Evolutionary conservation across 108 stramenopile species (phyloP).

Genomic region (Skeletonema menzelii): DNA sequence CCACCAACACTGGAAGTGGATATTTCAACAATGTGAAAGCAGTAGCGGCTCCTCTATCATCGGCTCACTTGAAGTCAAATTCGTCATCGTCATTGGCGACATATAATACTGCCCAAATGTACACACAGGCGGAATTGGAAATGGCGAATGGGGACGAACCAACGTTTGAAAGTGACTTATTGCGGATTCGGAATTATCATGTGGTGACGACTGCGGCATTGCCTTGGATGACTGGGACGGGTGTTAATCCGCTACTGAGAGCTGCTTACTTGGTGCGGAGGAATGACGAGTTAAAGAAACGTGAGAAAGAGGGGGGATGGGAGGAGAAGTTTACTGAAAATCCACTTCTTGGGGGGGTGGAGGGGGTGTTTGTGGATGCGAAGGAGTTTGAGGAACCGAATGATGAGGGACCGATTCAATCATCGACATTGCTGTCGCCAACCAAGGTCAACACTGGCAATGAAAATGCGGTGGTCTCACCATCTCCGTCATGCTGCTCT

Average conservation of each 20-base stretch:
- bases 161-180: conserved; percentile 37
- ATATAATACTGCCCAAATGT: background rate
- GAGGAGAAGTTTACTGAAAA: background rate
- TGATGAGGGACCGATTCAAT: background rate
- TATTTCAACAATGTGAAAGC: background rate
- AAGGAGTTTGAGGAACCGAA: background rate
- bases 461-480: background rate
- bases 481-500: conserved; percentile 21
- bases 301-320: background rate
- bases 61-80: background rate
- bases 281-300: conserved; percentile 10
- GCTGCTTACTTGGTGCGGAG: conserved; percentile 52
- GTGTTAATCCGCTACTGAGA: conserved; percentile 71
- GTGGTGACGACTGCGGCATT: conserved; percentile 63
- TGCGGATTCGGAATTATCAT: conserved; percentile 34
- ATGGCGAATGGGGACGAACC: conserved; percentile 43
- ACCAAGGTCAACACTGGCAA: background rate
- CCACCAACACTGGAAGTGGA: background rate
- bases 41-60: background rate
- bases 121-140: conserved; percentile 33
- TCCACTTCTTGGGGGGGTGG: background rate
- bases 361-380: background rate
- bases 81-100: conserved; percentile 2
- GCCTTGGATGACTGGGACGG: conserved; percentile 85
- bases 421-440: background rate